Conservation (phyloP, 148 eudicot species). For the Suaeda aralocaspica region DNA sequence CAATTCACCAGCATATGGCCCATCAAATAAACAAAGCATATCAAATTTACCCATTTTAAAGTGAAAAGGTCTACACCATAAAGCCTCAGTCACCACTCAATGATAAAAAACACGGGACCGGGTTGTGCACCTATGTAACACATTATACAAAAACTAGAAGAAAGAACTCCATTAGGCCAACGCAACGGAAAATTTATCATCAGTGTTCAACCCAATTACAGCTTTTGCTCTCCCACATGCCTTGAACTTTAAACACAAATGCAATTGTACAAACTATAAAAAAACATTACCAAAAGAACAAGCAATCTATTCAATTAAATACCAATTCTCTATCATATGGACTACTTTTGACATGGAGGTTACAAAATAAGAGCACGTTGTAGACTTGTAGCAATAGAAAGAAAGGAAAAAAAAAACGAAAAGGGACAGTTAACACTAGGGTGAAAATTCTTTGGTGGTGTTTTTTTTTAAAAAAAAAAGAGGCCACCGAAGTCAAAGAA, state of each 20-base stretch:
- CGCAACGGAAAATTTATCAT: not conserved
- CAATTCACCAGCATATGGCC: slow-evolving; percentile 6
- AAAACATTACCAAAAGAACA: too few species aligned
- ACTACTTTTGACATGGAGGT: too few species aligned
- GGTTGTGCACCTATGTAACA: not conserved
- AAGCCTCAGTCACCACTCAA: slow-evolving; percentile 2
- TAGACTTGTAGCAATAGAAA: too few species aligned
- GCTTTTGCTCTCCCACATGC: not conserved
- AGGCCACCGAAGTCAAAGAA: too few species aligned
- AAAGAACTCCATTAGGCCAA: not conserved
- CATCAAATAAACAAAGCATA: slow-evolving; percentile 1
- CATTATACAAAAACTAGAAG: not conserved
- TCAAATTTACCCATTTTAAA: not conserved
- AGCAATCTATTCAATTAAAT: too few species aligned
- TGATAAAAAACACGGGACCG: not conserved
- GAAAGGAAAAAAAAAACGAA: too few species aligned
- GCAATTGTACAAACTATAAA: too few species aligned
- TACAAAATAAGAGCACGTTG: too few species aligned
- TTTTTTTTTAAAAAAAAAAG: too few species aligned
- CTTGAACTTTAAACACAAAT: not conserved
- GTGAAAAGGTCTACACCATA: not conserved
- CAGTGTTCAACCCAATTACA: not conserved
- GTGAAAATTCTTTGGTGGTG: too few species aligned
- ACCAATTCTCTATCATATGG: too few species aligned
- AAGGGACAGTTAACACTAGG: too few species aligned